phyloP scores from a whole-genome alignment of 768 basidiomycete species.

The Lentinus brumalis region DNA sequence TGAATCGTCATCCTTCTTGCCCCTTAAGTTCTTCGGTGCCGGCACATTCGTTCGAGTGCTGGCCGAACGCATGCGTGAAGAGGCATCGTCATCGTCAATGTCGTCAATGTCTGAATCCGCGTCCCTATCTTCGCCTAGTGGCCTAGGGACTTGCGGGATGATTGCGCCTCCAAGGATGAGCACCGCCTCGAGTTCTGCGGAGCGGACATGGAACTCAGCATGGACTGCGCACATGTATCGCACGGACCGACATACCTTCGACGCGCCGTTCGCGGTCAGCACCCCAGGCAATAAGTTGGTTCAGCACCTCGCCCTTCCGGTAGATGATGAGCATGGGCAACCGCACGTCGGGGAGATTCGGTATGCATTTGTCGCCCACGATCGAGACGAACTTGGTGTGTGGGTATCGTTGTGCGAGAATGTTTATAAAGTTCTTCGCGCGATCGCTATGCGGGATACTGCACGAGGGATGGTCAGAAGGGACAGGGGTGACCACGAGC shows the following conservation, averaged over 20 bases:
- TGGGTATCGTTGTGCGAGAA: slow-evolving; percentile 80
- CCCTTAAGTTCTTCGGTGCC: slow-evolving; percentile 57
- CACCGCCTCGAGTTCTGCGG: slow-evolving; percentile 69
- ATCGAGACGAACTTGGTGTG: slow-evolving; percentile 96
- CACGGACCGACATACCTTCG: slow-evolving; percentile 57
- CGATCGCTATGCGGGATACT: slow-evolving; percentile 84
- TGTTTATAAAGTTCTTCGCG: slow-evolving; percentile 65
- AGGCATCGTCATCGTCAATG: slow-evolving; percentile 48
- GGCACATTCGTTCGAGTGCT: slow-evolving; percentile 56
- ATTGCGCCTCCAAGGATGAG: slow-evolving; percentile 67
- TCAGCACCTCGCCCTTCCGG: slow-evolving; percentile 85
- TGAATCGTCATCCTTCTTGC: slow-evolving; percentile 63
- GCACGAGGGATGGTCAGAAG: neutral
- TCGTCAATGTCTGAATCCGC: slow-evolving; percentile 50
- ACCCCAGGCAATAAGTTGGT: slow-evolving; percentile 85
- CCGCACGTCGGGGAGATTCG: slow-evolving; percentile 90
- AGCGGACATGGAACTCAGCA: neutral
- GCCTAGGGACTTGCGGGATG: slow-evolving; percentile 54
- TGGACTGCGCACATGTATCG: slow-evolving; percentile 6
- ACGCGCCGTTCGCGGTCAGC: slow-evolving; percentile 73
- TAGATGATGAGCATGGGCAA: slow-evolving; percentile 93
- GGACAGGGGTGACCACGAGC: neutral
- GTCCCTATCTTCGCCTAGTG: slow-evolving; percentile 33
- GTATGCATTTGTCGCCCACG: slow-evolving; percentile 91
- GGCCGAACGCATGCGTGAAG: slow-evolving; percentile 58